These are phyloP conservation scores for Glycyrrhiza uralensis DNA, from an alignment of 306 rosid genomes.

Conservation along the genomic window DNA sequence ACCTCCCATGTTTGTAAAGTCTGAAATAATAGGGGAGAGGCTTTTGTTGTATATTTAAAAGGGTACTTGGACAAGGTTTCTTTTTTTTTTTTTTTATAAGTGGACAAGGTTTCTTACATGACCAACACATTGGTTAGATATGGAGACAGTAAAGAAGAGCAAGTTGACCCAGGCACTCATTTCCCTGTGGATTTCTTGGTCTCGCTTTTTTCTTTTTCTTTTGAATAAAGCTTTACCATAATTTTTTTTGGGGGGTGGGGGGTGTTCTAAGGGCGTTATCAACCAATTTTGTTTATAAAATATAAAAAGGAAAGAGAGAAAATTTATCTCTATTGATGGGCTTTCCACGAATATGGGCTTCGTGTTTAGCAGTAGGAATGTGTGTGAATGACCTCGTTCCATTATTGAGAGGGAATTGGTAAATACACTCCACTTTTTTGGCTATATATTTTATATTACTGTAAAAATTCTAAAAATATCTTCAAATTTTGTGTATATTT, in stretches of 20 bases:
- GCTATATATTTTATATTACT: too few relatives aligned
- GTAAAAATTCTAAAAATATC: too few relatives aligned
- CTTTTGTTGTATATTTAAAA: too few relatives aligned
- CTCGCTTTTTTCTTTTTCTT: background rate
- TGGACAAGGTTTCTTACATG: slow-evolving; percentile 14
- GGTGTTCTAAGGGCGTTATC: too few relatives aligned
- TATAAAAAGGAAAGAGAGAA: background rate
- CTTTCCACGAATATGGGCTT: background rate
- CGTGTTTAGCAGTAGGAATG: too few relatives aligned
- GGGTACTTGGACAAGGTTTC: background rate
- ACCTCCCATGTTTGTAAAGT: slow-evolving; percentile 35
- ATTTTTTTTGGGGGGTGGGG: background rate
- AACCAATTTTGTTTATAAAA: too few relatives aligned
- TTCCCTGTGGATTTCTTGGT: background rate
- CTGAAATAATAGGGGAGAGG: background rate
- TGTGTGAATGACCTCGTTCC: too few relatives aligned
- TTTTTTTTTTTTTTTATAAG: too few relatives aligned
- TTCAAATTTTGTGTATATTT: too few relatives aligned
- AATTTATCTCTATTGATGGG: background rate
- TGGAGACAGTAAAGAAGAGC: background rate
- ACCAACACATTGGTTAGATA: slow-evolving; percentile 1
- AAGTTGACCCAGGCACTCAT: slow-evolving; percentile 5
- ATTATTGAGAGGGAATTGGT: too few relatives aligned
- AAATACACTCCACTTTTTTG: too few relatives aligned
- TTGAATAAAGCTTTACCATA: background rate